Evolutionary conservation across 2,329 filamentous ascomycete genomes (phyloP).

Genomic region (Aspergillus pseudotamarii): DNA sequence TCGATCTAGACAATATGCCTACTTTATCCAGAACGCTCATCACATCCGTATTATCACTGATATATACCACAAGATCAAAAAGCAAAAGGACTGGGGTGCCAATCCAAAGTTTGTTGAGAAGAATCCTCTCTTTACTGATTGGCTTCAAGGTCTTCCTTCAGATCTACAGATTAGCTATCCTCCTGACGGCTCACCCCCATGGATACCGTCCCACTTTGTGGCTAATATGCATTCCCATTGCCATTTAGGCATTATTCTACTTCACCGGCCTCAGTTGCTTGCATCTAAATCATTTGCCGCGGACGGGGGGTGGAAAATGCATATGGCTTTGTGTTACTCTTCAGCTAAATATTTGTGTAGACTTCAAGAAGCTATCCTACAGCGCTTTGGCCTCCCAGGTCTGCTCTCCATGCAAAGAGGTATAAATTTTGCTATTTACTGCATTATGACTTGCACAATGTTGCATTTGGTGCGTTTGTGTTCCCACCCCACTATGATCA

Average conservation of each 20-base stretch:
- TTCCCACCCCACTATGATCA: background rate
- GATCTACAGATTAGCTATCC: slow-evolving; percentile 80
- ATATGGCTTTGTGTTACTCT: slow-evolving; percentile 83
- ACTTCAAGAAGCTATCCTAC: slow-evolving; percentile 79
- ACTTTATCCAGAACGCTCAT: slow-evolving; percentile 74
- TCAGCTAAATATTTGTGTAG: slow-evolving; percentile 84
- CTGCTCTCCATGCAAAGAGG: slow-evolving; percentile 90
- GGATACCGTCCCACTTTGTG: slow-evolving; percentile 82
- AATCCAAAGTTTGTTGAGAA: slow-evolving; percentile 81
- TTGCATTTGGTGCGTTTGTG: slow-evolving; percentile 78
- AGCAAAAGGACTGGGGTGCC: slow-evolving; percentile 80
- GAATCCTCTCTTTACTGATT: slow-evolving; percentile 74
- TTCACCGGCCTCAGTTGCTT: slow-evolving; percentile 82
- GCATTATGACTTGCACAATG: slow-evolving; percentile 86
- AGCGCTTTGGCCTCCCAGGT: slow-evolving; percentile 75
- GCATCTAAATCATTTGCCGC: slow-evolving; percentile 71
- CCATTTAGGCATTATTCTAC: slow-evolving; percentile 80
- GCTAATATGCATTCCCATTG: slow-evolving; percentile 91
- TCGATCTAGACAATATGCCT: slow-evolving; percentile 80
- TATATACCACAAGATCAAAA: slow-evolving; percentile 72
- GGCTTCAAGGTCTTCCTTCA: slow-evolving; percentile 74
- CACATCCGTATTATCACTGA: slow-evolving; percentile 78
- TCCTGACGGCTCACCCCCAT: slow-evolving; percentile 75
- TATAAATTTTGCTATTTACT: slow-evolving; percentile 94
- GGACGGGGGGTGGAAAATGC: slow-evolving; percentile 80